These are phyloP conservation scores for Fagus crenata DNA, from an alignment of 306 rosid genomes.

Conservation along the genomic window DNA sequence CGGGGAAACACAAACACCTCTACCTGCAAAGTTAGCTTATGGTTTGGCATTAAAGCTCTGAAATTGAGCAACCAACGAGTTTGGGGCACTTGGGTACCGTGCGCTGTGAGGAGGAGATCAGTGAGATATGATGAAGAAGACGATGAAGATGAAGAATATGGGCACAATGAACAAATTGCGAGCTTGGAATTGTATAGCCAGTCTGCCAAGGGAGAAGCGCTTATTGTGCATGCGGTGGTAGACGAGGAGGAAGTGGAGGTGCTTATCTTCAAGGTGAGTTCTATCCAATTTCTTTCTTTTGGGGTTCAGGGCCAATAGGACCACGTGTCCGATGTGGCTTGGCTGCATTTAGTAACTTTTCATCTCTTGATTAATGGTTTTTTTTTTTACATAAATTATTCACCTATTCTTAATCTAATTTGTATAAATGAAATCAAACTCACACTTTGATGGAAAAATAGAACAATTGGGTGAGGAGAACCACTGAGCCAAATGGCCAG, in stretches of 20 bases:
- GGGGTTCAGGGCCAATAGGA: no score
- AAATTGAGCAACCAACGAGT: conserved; percentile 17
- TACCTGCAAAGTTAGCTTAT: conserved; percentile 10
- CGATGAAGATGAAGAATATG: conserved; percentile 46
- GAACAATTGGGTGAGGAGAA: no score
- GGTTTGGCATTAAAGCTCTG: conserved; percentile 14
- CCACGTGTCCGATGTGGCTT: no score
- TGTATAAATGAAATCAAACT: no score
- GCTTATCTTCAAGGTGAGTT: conserved; percentile 78
- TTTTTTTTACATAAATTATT: no score
- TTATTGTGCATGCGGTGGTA: conserved; percentile 65
- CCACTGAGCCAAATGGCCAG: no score
- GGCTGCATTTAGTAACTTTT: no score
- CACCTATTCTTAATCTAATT: no score
- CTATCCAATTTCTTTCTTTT: not conserved
- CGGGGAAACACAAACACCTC: not conserved
- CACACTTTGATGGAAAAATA: no score
- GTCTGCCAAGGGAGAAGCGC: conserved; percentile 62
- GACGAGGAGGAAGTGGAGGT: conserved; percentile 62
- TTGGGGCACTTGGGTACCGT: conserved; percentile 13
- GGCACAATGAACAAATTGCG: conserved; percentile 61
- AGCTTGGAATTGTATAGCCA: conserved; percentile 68
- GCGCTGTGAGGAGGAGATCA: conserved; percentile 52
- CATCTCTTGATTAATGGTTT: no score
- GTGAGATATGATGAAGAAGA: conserved; percentile 50